These are phyloP conservation scores for Botrytis galanthina DNA, from an alignment of 2,329 filamentous ascomycete species.

Conservation along the genomic window DNA sequence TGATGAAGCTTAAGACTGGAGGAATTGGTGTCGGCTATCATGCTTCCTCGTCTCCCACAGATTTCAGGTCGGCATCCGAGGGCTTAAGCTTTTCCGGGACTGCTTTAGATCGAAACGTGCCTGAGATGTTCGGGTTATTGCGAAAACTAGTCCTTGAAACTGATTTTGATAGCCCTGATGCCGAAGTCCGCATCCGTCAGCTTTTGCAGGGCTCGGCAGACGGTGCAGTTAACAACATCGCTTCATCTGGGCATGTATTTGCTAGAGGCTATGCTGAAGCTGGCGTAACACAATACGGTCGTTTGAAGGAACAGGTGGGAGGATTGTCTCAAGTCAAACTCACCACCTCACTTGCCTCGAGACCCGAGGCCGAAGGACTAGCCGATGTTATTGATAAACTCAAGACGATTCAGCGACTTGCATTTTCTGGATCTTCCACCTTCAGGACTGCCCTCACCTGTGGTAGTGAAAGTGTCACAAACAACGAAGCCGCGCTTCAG, in stretches of 20 bases:
- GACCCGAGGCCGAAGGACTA: conserved; percentile 66
- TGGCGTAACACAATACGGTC: conserved; percentile 68
- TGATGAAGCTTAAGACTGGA: conserved; percentile 94
- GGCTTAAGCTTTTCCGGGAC: conserved; percentile 83
- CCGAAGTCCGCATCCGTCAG: conserved; percentile 78
- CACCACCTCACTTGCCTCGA: conserved; percentile 73
- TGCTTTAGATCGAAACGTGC: conserved; percentile 85
- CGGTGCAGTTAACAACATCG: conserved; percentile 87
- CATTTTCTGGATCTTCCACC: conserved; percentile 63
- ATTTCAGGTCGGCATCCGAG: conserved; percentile 70
- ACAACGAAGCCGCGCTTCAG: conserved; percentile 69
- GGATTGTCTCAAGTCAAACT: conserved; percentile 90
- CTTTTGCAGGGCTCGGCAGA: conserved; percentile 83
- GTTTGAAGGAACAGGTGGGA: conserved; percentile 77
- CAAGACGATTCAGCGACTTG: conserved; percentile 78
- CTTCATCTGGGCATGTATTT: conserved; percentile 83
- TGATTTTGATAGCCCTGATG: conserved; percentile 81
- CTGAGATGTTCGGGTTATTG: conserved; percentile 85
- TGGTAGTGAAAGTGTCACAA: conserved; percentile 65
- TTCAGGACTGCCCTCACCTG: conserved; percentile 85
- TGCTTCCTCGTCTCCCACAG: conserved; percentile 71
- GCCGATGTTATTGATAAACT: conserved; percentile 77
- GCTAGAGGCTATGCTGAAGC: conserved; percentile 83
- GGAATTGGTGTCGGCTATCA: conserved; percentile 84
- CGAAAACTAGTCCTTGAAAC: conserved; percentile 80